A percentile compares a stretch with the other conserved stretches of the same genome.
phyloP scores from a whole-genome alignment of 371 early-diverging fungal species.

The Cokeromyces recurvatus region DNA sequence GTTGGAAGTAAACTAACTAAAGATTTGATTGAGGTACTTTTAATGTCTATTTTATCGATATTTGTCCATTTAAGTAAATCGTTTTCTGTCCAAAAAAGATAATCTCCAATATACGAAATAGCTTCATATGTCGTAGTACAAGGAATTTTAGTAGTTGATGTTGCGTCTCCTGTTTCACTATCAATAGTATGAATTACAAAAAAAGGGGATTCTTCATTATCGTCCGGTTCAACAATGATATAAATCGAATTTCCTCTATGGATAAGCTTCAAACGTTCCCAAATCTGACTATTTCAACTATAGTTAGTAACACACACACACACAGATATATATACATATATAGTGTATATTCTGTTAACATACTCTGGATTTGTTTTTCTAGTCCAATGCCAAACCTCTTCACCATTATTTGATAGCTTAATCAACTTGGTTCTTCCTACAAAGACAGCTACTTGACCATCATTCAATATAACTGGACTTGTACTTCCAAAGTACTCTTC shows the following conservation, averaged over 20 bases:
- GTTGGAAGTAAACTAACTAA: constrained; percentile 9
- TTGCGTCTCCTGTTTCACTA: constrained; percentile 11
- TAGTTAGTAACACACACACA: background rate
- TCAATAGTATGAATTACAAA: constrained; percentile 15
- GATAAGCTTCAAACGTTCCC: constrained; percentile 3
- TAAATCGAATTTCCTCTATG: constrained; percentile 14
- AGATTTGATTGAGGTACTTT: constrained; percentile 10
- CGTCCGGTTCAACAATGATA: constrained; percentile 12
- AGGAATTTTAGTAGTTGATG: constrained; percentile 12
- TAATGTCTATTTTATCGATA: constrained; percentile 23
- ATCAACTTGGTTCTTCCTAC: constrained; percentile 4
- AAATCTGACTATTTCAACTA: background rate
- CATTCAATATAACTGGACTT: constrained; percentile 10
- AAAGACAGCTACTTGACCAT: constrained; percentile 14
- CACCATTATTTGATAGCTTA: constrained; percentile 15
- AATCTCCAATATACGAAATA: constrained; percentile 15
- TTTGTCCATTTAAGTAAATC: constrained; percentile 30
- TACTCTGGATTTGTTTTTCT: constrained; percentile 9
- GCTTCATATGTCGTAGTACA: constrained; percentile 9
- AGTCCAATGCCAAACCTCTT: constrained; percentile 20
- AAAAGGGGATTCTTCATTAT: constrained; percentile 1
- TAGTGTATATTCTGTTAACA: background rate
- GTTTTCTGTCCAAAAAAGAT: constrained; percentile 36
- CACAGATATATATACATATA: too few relatives aligned
- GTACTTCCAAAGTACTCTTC: constrained; percentile 1